These are phyloP conservation scores for Globisporangium mamillatum DNA, from an alignment of 352 stramenopile species.

Conservation along the genomic window DNA sequence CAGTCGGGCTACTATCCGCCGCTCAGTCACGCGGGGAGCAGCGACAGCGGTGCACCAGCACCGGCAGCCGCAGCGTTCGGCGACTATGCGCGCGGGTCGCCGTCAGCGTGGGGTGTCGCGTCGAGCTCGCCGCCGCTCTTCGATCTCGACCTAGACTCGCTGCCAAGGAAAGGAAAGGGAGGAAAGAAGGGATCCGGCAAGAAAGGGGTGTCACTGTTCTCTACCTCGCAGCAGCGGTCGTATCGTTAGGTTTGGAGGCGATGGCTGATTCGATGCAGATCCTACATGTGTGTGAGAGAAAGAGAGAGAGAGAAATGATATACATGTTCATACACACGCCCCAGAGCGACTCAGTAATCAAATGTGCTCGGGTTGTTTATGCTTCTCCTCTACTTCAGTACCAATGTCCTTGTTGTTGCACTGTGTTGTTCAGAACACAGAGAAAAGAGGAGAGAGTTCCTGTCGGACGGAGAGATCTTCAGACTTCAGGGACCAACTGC, in stretches of 20 bases:
- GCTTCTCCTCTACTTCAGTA: neutral
- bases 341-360: neutral
- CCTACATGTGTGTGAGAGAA: neutral
- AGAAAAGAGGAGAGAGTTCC: neutral
- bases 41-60: constrained; percentile 6
- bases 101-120: constrained; percentile 38
- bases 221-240: constrained; percentile 66
- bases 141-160: constrained; percentile 25
- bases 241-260: constrained; percentile 38
- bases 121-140: constrained; percentile 29
- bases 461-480: no score
- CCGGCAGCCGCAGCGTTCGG: constrained; percentile 4
- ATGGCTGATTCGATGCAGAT: neutral
- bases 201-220: constrained; percentile 74
- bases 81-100: constrained; percentile 25
- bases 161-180: constrained; percentile 24
- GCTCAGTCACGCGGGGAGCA: constrained; percentile 24
- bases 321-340: neutral
- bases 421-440: neutral
- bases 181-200: constrained; percentile 67
- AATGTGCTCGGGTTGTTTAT: neutral
- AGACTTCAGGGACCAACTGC: no score
- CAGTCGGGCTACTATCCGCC: constrained; percentile 75
- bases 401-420: neutral
- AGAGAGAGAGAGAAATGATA: neutral